Percentiles rank a stretch among this genome's conserved stretches.
Evolutionary conservation across 1,139 yeast species (phyloP).

Genomic region (Pichia sp.): DNA sequence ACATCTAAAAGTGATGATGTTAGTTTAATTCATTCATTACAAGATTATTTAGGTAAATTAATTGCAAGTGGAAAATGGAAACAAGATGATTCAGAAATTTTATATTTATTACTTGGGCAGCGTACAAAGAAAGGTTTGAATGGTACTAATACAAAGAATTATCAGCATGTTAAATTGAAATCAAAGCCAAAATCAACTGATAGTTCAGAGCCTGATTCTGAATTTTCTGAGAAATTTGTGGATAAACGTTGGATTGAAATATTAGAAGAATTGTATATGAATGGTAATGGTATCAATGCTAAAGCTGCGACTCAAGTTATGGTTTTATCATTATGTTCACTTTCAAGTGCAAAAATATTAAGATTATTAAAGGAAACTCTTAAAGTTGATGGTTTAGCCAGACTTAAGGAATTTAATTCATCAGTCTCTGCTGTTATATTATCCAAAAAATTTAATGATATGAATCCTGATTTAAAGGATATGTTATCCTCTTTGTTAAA

Average conservation of each 20-base stretch:
- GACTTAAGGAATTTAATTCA: slow-evolving; percentile 42
- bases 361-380: slow-evolving; percentile 38
- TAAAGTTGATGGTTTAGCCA: slow-evolving; percentile 37
- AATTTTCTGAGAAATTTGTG: slow-evolving; percentile 51
- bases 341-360: slow-evolving; percentile 41
- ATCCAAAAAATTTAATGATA: slow-evolving; percentile 37
- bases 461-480: slow-evolving; percentile 46
- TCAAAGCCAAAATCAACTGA: not conserved
- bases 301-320: slow-evolving; percentile 41
- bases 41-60: slow-evolving; percentile 38
- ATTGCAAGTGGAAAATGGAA: slow-evolving; percentile 42
- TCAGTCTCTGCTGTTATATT: slow-evolving; percentile 47
- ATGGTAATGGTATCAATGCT: slow-evolving; percentile 50
- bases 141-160: slow-evolving; percentile 6
- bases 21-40: slow-evolving; percentile 39
- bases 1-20: slow-evolving; percentile 48
- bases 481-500: slow-evolving; percentile 36
- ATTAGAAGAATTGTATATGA: slow-evolving; percentile 50
- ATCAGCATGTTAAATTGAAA: slow-evolving; percentile 2
- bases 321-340: slow-evolving; percentile 46
- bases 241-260: slow-evolving; percentile 49
- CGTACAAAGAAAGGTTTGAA: slow-evolving; percentile 12
- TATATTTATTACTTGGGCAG: slow-evolving; percentile 37
- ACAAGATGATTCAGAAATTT: slow-evolving; percentile 37
- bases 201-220: slow-evolving; percentile 4